Conservation (phyloP, 2,329 filamentous ascomycete genomes). For the Claviceps africana region DNA sequence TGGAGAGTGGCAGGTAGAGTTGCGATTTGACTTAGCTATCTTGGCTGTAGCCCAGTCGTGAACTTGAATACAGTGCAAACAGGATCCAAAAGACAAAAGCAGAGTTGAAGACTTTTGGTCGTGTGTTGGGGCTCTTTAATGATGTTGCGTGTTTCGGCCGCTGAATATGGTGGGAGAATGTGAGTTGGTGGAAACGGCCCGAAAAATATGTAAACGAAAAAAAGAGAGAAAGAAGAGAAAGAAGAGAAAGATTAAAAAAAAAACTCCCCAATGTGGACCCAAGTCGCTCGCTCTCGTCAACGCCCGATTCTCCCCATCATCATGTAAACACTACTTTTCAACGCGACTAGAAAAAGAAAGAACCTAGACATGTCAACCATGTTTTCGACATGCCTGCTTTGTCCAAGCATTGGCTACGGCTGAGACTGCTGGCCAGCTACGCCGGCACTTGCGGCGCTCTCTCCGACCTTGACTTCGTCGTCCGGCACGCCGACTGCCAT, state of each 20-base stretch:
- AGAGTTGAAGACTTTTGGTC: not conserved
- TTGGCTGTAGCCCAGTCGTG: not conserved
- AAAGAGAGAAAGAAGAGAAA: not conserved
- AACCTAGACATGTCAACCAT: not conserved
- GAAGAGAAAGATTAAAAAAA: not conserved
- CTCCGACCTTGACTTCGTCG: constrained; percentile 45
- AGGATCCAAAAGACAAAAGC: not conserved
- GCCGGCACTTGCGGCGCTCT: constrained; percentile 42
- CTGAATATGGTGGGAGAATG: not conserved
- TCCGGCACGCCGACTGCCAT: constrained; percentile 42
- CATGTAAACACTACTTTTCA: not conserved
- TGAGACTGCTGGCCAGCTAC: constrained; percentile 7
- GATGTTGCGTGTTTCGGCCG: not conserved
- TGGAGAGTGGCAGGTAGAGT: not conserved
- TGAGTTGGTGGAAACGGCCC: not conserved
- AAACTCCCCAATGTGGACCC: not conserved
- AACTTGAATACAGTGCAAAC: not conserved
- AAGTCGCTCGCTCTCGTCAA: not conserved
- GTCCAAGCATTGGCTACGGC: not conserved
- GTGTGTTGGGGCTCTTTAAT: not conserved
- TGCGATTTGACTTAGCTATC: not conserved
- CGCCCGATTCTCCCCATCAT: not conserved
- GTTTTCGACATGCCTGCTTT: not conserved
- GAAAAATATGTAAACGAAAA: not conserved
- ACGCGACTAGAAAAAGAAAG: too few relatives aligned